These are phyloP conservation scores for Bryum argenteum DNA, from an alignment of 225 moss, liverwort and hornwort genomes.

Conservation along the genomic window DNA sequence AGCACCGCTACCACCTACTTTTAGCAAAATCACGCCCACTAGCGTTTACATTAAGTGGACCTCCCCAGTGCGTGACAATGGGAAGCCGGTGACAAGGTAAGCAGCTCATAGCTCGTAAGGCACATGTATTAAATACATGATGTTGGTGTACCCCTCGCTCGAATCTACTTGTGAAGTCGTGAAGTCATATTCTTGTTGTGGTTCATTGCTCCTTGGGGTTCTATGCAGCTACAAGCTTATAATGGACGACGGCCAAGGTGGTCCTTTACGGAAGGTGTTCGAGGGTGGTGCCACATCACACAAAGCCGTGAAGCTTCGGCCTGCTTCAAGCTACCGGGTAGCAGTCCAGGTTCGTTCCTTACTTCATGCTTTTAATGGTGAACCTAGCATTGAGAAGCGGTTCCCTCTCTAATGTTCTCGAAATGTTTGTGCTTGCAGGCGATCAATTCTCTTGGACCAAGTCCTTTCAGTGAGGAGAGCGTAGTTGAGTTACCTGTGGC, in stretches of 20 bases:
- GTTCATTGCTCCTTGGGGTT: constrained; percentile 4
- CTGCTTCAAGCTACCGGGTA: constrained; percentile 42
- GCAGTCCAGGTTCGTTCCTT: constrained; percentile 48
- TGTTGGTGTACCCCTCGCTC: constrained; percentile 1
- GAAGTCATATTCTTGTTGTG: background rate
- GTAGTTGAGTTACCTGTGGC: constrained; percentile 39
- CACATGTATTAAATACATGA: background rate
- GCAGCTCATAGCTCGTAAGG: background rate
- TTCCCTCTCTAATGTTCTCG: background rate
- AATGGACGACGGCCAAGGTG: constrained; percentile 51
- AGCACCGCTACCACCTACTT: constrained; percentile 39
- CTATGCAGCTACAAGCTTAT: constrained; percentile 53
- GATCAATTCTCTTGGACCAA: constrained; percentile 42
- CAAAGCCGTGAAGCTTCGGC: constrained; percentile 41
- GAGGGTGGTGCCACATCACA: constrained; percentile 46
- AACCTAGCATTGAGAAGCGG: background rate
- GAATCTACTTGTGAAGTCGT: no score
- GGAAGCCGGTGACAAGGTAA: constrained; percentile 47
- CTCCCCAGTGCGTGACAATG: constrained; percentile 45
- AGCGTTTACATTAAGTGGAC: constrained; percentile 46
- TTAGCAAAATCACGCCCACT: constrained; percentile 37
- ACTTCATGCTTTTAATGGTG: background rate
- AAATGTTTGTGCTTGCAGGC: constrained; percentile 35
- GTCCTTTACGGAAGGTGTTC: constrained; percentile 38
- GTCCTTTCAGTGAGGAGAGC: constrained; percentile 40